Percentiles rank a stretch among this genome's conserved stretches.
phyloP scores from a whole-genome alignment of 345 rosid species.

The Dipteronia dyeriana region DNA sequence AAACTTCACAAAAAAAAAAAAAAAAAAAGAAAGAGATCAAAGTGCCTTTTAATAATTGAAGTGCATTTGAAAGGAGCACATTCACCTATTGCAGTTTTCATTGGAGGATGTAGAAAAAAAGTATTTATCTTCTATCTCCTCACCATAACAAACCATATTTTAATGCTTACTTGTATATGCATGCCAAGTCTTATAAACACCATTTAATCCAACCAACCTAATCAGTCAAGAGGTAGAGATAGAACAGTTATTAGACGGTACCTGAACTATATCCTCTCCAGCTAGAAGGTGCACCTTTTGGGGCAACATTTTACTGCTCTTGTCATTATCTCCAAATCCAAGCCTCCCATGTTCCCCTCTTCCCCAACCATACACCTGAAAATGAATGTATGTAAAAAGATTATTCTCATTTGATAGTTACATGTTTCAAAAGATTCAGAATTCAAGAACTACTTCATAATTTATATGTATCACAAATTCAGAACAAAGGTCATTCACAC shows the following conservation, averaged over 20 bases:
- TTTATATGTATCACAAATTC: not conserved
- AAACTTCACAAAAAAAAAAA: not conserved
- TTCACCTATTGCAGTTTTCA: not conserved
- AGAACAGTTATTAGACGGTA: conserved; percentile 18
- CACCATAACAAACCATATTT: not conserved
- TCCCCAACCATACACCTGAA: conserved; percentile 97
- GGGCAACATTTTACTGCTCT: conserved; percentile 97
- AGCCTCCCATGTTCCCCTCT: conserved; percentile 99
- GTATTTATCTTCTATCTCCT: not conserved
- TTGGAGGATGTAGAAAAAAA: not conserved
- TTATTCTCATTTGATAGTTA: conserved; percentile 6
- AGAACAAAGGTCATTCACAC: not conserved
- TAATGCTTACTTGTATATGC: not conserved
- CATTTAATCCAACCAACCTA: conserved; percentile 1
- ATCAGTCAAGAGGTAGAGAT: not conserved
- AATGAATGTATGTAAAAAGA: not conserved
- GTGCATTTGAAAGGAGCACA: conserved; percentile 12
- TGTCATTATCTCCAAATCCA: conserved; percentile 98
- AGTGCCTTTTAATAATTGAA: not conserved
- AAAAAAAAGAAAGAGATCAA: not conserved
- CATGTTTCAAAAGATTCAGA: not conserved
- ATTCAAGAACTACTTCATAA: not conserved
- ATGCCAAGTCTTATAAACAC: not conserved
- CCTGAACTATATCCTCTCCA: conserved; percentile 86
- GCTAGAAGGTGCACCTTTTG: conserved; percentile 86